Base-by-base conservation (phyloP, 148 eudicot genomes). In the Spergularia bocconei region DNA sequence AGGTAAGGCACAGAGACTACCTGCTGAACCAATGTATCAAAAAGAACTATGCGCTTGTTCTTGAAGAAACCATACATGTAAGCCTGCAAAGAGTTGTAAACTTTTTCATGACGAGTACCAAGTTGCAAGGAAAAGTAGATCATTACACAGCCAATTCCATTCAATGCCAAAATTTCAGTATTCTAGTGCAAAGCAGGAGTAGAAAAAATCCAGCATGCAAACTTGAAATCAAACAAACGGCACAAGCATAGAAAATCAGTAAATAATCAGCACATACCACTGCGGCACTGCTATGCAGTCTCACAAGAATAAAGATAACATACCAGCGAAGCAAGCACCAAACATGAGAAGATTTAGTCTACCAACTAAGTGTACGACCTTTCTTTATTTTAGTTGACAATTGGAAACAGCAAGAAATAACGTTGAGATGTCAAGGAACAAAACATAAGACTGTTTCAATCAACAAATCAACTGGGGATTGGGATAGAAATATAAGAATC, bases 61-160 rank as follows among this genome's bases (percentile, higher is more conserved):
- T 96, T 96, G 78, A 96, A 92, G 84, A 96, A 96, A 48, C 99
- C 99, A 77, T 92, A 96, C 99, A 96, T 96, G 86, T 96, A 96
- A 16, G 99, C 99, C 99, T 96, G 89, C 89, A 88, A 44, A 84
- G 36, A 57, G 71, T 58, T 61, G 56, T 29, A 72, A 71, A 53
- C 4, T 20, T 58, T 21, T 67, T 19, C 10, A 52, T 39, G 56
- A 52, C 23, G 56, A 23, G 67, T 41, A 21, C n/a, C 23, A 47
- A 70, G 36, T 63, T 51, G 38, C 52, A 68, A n/a, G 53, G 7
- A n/a, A 36, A 36, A 41, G 16, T 7, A 33, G 7, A 15, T n/a
- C 21, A 67, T 12, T 21, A 29, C 13, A 60, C 39, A 33, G 4
- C 50, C 4, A 70, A 71, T 55, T 59, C 33, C 57, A 23, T 25